Conservation (phyloP, 2,329 filamentous ascomycete species). For the Pyricularia grisea region DNA sequence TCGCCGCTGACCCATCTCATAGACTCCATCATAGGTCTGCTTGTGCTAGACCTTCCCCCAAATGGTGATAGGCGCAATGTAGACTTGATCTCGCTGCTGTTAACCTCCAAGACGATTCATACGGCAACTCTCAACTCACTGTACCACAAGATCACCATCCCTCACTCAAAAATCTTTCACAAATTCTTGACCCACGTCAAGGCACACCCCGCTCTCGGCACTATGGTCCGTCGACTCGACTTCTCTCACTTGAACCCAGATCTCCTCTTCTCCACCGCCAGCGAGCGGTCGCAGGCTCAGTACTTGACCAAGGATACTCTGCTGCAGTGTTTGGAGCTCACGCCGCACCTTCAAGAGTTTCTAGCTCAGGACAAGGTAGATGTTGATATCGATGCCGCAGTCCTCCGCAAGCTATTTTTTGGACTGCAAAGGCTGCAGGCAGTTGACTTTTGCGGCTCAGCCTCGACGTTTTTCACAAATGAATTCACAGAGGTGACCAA, state of each 20-base stretch:
- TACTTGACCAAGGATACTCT: conserved; percentile 70
- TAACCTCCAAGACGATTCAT: conserved; percentile 68
- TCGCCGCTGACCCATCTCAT: conserved; percentile 4
- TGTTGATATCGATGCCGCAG: conserved; percentile 59
- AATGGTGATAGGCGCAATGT: conserved; percentile 69
- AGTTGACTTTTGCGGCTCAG: conserved; percentile 70
- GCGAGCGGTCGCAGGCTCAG: conserved; percentile 64
- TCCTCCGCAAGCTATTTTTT: conserved; percentile 62
- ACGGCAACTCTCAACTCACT: conserved; percentile 64
- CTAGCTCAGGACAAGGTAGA: conserved; percentile 74
- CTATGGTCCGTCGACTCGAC: conserved; percentile 68
- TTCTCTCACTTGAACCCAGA: conserved; percentile 82
- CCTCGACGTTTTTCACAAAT: conserved; percentile 56
- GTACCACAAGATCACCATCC: conserved; percentile 72
- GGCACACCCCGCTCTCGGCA: conserved; percentile 58
- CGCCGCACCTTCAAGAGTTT: conserved; percentile 68
- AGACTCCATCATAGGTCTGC: conserved; percentile 66
- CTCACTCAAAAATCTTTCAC: conserved; percentile 73
- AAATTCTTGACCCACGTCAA: conserved; percentile 67
- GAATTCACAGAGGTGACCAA: conserved; percentile 44
- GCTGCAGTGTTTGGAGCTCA: conserved; percentile 59
- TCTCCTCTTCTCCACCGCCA: conserved; percentile 64
- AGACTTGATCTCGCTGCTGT: conserved; percentile 65
- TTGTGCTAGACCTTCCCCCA: conserved; percentile 64
- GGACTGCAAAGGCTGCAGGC: conserved; percentile 55